phyloP scores from a whole-genome alignment of 1,284 basidiomycete species.

The Apiotrichum veenhuisii region DNA sequence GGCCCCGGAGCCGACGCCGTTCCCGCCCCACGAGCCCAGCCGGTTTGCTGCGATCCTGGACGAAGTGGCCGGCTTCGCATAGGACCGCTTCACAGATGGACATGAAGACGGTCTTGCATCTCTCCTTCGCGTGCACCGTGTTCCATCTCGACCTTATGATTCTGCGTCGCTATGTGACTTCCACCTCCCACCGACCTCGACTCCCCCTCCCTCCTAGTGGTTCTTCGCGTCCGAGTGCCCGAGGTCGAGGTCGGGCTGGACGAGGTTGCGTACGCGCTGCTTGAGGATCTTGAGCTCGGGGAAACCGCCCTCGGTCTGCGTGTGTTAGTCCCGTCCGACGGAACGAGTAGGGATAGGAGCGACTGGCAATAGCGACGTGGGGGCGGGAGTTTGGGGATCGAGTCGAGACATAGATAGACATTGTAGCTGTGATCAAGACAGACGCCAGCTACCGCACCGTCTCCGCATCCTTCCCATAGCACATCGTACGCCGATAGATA shows the following conservation, averaged over 20 bases:
- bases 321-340: constrained; percentile 20
- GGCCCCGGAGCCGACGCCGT: constrained; percentile 4
- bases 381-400: too few species aligned
- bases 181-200: background rate
- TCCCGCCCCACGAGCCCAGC: constrained; percentile 19
- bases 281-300: constrained; percentile 71
- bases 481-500: too few species aligned
- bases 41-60: constrained; percentile 16
- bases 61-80: constrained; percentile 14
- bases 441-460: too few species aligned
- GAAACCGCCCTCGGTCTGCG: constrained; percentile 82
- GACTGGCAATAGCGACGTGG: too few species aligned
- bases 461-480: too few species aligned
- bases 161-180: background rate
- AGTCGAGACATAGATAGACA: background rate
- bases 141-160: too few species aligned
- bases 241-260: constrained; percentile 71
- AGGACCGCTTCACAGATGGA: background rate
- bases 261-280: constrained; percentile 73
- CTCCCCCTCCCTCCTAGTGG: background rate
- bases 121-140: too few species aligned
- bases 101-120: too few species aligned
- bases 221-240: constrained; percentile 69
- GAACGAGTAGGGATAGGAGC: background rate
- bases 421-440: too few species aligned